A percentile compares a stretch with the other conserved stretches of the same genome.
Evolutionary conservation across 169 alveolate species (phyloP).

Genomic region (Plasmodium cynomolgi): DNA sequence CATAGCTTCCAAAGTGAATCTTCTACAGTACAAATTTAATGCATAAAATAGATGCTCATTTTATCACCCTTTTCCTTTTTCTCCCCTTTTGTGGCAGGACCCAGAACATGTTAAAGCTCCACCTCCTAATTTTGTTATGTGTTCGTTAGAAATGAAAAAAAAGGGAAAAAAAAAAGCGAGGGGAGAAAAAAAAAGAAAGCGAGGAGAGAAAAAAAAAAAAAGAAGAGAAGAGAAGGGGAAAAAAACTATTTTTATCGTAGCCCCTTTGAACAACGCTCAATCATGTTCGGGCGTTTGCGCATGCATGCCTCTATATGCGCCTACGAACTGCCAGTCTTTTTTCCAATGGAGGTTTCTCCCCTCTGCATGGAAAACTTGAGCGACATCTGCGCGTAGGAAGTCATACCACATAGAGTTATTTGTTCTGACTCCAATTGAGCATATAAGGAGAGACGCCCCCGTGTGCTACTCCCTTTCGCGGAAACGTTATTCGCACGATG

Average conservation of each 20-base stretch:
- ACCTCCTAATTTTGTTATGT: conserved; percentile 66
- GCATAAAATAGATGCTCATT: not conserved
- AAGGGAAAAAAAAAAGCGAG: not conserved
- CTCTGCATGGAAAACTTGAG: not conserved
- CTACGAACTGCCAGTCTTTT: not conserved
- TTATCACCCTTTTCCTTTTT: not conserved
- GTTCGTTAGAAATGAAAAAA: conserved; percentile 54
- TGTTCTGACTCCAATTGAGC: not conserved
- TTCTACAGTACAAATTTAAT: not conserved
- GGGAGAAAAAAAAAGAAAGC: not conserved
- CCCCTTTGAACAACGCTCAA: not conserved
- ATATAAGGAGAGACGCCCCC: not conserved
- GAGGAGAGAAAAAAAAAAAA: not conserved
- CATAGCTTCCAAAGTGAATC: not conserved
- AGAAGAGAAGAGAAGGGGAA: not conserved
- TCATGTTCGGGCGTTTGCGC: not conserved
- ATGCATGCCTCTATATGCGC: not conserved
- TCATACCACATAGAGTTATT: not conserved
- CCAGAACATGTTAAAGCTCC: conserved; percentile 63
- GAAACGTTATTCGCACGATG: not conserved
- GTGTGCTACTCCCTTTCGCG: not conserved
- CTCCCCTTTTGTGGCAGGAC: conserved; percentile 10
- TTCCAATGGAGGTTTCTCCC: not conserved
- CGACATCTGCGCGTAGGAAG: not conserved
- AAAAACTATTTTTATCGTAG: not conserved